Evolutionary conservation across 2,329 filamentous ascomycete genomes (phyloP), one percentile per base, ranked within the genome.

Genomic region (Macroventuria anomochaeta): DNA sequence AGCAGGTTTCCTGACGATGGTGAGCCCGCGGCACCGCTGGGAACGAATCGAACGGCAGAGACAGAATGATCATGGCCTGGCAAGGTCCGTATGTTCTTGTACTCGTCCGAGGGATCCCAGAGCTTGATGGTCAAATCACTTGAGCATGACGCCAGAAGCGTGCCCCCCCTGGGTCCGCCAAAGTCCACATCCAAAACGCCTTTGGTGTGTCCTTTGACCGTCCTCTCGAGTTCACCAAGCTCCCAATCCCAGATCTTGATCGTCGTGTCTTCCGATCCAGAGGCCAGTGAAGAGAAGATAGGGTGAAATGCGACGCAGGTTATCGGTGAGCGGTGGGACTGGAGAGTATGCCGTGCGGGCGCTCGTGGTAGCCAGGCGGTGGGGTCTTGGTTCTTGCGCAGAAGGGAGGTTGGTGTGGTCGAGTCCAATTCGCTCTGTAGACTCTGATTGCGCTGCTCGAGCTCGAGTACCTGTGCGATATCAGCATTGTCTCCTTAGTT

Each of bases 211-310:
- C 91, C 92, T 72, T 97, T 97, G 52, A 97, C 84, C 0, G 93
- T 97, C 58, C 88, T 81, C 73, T 97, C 93, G 3, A 96, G 81
- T 75, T 97, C 93, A 40, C 93, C 93, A 20, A 96, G 78, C 69
- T 97, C 93, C 89, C 92, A 97, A 70, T 97, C 93, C 93, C 93
- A 97, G 49, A 97, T 93, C 70, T 97, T 97, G 74, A 97, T 96
- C 7, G 90, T 96, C 48, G 86, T 90, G 74, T 97, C 93, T 73
- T 96, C 93, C 7, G 92, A 96, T 13, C 90, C 93, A 0, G 91
- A 95, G 8, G 93, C 93, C 18, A 97, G 81, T 5, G 90, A 93
- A 8, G 91, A 93, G 76, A 96, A 97, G 26, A 95, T 83, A 0
- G 93, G 93, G 72, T 97, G 93, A 71, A 97, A 97, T 13, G 93